These are phyloP conservation scores for Plectosphaerella cucumerina DNA, from an alignment of 2,329 filamentous ascomycete genomes.

Conservation along the genomic window DNA sequence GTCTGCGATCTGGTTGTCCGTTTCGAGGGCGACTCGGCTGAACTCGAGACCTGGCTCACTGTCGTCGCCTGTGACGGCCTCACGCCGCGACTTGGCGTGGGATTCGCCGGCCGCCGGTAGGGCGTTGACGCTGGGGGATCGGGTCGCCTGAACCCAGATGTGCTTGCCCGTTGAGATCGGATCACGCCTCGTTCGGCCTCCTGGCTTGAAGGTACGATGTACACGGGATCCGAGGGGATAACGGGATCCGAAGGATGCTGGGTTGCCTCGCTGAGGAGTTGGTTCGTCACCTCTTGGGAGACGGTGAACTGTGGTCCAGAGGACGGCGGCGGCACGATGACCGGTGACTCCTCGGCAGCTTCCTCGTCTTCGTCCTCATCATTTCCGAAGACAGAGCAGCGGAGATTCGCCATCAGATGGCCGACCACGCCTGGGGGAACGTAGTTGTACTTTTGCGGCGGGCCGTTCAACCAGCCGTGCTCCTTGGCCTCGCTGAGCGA, in stretches of 20 bases:
- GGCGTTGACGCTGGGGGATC: conserved; percentile 7
- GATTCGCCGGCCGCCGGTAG: conserved; percentile 9
- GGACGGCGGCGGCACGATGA: conserved; percentile 3
- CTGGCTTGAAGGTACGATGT: conserved; percentile 28
- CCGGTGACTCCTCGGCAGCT: conserved; percentile 4
- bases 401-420: conserved; percentile 54
- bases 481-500: conserved; percentile 45
- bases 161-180: conserved; percentile 4
- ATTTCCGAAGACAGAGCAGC: conserved; percentile 41
- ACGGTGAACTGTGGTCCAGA: conserved; percentile 22
- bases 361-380: conserved; percentile 16
- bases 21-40: conserved; percentile 23
- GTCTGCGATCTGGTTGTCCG: conserved; percentile 16
- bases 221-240: conserved; percentile 13
- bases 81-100: conserved; percentile 9
- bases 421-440: conserved; percentile 54
- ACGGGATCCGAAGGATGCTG: conserved; percentile 18
- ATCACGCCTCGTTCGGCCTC: neutral
- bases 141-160: conserved; percentile 4
- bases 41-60: conserved; percentile 28
- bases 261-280: conserved; percentile 44
- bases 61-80: conserved; percentile 28
- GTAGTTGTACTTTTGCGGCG: conserved; percentile 48
- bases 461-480: conserved; percentile 48
- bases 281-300: conserved; percentile 49